Evolutionary conservation across 1,284 basidiomycete species (phyloP).

Genomic region (Pterula multifida): DNA sequence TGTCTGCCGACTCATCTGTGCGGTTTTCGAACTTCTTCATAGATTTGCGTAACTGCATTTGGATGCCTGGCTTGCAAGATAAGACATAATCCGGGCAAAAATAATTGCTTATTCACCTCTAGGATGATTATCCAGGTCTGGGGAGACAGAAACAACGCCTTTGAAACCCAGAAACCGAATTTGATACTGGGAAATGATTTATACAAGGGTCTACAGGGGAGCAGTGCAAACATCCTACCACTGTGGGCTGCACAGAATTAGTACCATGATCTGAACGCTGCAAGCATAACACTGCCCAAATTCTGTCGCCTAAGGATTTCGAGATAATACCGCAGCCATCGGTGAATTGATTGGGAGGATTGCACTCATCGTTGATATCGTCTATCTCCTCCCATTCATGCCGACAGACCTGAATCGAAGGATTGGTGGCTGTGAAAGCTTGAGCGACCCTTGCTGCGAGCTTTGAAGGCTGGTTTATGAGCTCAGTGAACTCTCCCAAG

Average conservation of each 20-base stretch:
- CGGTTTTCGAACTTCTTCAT: slow-evolving; percentile 65
- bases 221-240: slow-evolving; percentile 22
- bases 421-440: slow-evolving; percentile 72
- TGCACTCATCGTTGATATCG: neutral
- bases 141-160: slow-evolving; percentile 60
- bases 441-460: slow-evolving; percentile 74
- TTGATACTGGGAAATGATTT: slow-evolving; percentile 37
- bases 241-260: slow-evolving; percentile 36
- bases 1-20: slow-evolving; percentile 29
- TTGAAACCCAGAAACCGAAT: slow-evolving; percentile 72
- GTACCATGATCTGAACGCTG: slow-evolving; percentile 23
- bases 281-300: slow-evolving; percentile 43
- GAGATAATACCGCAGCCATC: slow-evolving; percentile 75
- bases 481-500: slow-evolving; percentile 51
- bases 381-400: slow-evolving; percentile 36
- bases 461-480: slow-evolving; percentile 55
- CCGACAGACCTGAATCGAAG: slow-evolving; percentile 43
- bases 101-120: slow-evolving; percentile 11
- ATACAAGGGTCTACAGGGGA: slow-evolving; percentile 2
- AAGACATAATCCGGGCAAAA: neutral
- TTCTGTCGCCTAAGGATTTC: slow-evolving; percentile 35
- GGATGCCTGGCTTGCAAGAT: slow-evolving; percentile 27
- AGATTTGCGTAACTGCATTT: slow-evolving; percentile 52
- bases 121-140: slow-evolving; percentile 26
- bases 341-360: slow-evolving; percentile 37